Conservation (phyloP, 2,329 filamentous ascomycete genomes). For the Plectosphaerella plurivora region DNA sequence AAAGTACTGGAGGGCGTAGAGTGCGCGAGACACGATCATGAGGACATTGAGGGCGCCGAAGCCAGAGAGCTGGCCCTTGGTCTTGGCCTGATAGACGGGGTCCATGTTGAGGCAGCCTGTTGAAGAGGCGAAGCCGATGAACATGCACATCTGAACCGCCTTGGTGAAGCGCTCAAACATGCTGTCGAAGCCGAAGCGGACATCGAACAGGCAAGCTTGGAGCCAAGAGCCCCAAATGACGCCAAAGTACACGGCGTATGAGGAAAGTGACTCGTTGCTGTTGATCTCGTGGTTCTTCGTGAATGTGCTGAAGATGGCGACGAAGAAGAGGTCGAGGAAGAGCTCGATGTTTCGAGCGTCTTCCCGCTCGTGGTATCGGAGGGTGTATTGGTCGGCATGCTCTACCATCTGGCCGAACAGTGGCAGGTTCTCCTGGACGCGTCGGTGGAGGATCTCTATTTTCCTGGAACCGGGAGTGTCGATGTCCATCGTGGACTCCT, state of each 20-base stretch:
- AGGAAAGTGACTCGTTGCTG: slow-evolving; percentile 25
- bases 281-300: slow-evolving; percentile 51
- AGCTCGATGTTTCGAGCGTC: slow-evolving; percentile 52
- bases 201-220: slow-evolving; percentile 53
- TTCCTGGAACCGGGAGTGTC: no score
- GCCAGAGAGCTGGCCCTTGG: slow-evolving; percentile 12
- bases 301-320: slow-evolving; percentile 56
- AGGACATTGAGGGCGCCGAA: slow-evolving; percentile 35
- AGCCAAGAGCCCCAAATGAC: slow-evolving; percentile 58
- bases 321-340: slow-evolving; percentile 58
- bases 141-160: slow-evolving; percentile 47
- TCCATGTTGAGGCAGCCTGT: slow-evolving; percentile 38
- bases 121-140: slow-evolving; percentile 51
- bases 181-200: slow-evolving; percentile 51
- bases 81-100: background rate
- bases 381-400: no score
- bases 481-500: no score
- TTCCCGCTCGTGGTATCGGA: background rate
- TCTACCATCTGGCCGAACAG: no score
- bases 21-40: slow-evolving; percentile 27
- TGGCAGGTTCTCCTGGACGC: no score
- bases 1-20: slow-evolving; percentile 25
- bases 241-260: slow-evolving; percentile 49
- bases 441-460: no score
- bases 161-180: slow-evolving; percentile 51